Base-by-base conservation (phyloP, 352 stramenopile species). In the Nothophytophthora sp. region DNA sequence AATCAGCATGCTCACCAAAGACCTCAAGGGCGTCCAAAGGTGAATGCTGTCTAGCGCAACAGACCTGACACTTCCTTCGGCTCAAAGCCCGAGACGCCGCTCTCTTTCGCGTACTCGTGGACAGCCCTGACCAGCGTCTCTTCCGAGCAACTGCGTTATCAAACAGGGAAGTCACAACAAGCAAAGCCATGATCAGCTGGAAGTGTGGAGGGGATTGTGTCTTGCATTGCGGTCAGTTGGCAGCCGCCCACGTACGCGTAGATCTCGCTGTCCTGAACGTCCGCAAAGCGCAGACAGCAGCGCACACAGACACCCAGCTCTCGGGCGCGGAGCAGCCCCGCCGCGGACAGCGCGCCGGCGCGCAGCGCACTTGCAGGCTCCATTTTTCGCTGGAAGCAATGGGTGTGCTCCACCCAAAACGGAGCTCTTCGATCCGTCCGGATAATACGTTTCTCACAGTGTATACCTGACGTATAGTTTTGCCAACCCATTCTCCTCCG, bases 201-300 rank as follows among this genome's bases (percentile, higher is more conserved):
- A n/a, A n/a, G n/a, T n/a, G n/a, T n/a, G n/a, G n/a, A n/a, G n/a
- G n/a, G n/a, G n/a, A n/a, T n/a, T n/a, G n/a, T n/a, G n/a, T n/a
- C n/a, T n/a, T n/a, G n/a, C n/a, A n/a, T n/a, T n/a, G n/a, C n/a
- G n/a, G n/a, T n/a, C n/a, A 34, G 3, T 15, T 12, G 4, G 12
- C 10, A 16, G 15, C 12, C 10, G 35, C 0, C n/a, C 10, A 82
- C 73, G 34, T 60, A 91, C 82, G 62, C 55, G 51, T 91, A 93
- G 39, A 84, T 16, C 13, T 48, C 42, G 37, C 45, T 36, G 9
- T 89, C 66, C 6, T 74, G 53, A 13, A 89, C 50, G 36, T 63
- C 61, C 6, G 65, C 63, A 32, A 91, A 83, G 44, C 83, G 81
- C 53, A 93, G 55, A 18, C 70, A 84, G 56, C 83, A 93, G 23